These are phyloP conservation scores for Eimeria tenella DNA, from an alignment of 169 alveolate genomes.

Conservation along the genomic window DNA sequence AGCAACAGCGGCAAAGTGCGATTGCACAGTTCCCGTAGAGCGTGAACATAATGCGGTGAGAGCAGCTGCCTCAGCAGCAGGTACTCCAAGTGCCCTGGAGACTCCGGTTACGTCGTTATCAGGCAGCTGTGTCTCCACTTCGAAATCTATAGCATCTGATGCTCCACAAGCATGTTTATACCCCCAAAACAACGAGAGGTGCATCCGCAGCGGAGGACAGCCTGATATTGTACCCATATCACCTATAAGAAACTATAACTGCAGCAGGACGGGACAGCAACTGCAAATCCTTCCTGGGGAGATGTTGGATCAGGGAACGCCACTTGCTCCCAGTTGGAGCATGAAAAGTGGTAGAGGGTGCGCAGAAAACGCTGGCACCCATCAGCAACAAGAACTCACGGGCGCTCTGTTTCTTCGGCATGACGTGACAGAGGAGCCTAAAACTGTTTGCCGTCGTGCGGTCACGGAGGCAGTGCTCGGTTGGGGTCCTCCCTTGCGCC, in stretches of 20 bases:
- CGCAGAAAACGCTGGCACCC: background rate
- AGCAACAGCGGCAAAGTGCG: conserved; percentile 19
- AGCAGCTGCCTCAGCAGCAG: conserved; percentile 20
- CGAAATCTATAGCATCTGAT: conserved; percentile 29
- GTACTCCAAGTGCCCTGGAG: conserved; percentile 35
- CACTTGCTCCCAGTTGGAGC: background rate
- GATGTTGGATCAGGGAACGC: background rate
- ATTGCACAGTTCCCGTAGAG: background rate
- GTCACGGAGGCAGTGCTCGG: conserved; percentile 71
- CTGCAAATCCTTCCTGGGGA: background rate
- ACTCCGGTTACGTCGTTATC: conserved; percentile 20
- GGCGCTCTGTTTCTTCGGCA: background rate
- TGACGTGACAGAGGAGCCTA: conserved; percentile 24
- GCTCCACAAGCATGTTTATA: background rate
- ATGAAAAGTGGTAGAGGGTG: background rate
- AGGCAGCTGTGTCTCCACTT: conserved; percentile 24
- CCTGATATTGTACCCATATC: conserved; percentile 6
- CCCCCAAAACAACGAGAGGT: conserved; percentile 12
- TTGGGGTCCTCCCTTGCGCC: conserved; percentile 68
- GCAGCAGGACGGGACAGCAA: background rate
- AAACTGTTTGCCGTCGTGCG: conserved; percentile 11
- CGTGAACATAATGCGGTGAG: conserved; percentile 1
- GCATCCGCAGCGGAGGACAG: conserved; percentile 24
- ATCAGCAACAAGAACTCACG: background rate
- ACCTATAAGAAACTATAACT: background rate